Evolutionary conservation across 108 stramenopile species (phyloP), one percentile per base, ranked within the genome.

Genomic region (Pseudonitzschia pungens): DNA sequence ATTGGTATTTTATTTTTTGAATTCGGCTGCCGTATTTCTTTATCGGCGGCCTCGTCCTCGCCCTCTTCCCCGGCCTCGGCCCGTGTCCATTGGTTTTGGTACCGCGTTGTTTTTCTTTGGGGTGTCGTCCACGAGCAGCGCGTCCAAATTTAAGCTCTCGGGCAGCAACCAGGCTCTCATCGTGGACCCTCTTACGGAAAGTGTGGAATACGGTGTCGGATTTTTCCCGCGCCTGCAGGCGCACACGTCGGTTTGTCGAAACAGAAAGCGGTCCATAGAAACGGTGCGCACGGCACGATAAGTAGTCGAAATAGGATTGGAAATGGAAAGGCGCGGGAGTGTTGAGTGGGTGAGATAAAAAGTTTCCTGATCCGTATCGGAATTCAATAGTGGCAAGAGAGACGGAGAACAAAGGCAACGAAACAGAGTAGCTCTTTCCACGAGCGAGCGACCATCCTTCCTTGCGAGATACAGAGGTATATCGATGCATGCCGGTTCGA

Each of bases 91-190:
- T 24, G 78, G 62, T 67, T 75, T 73, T 51, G 74, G 70, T 21
- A 77, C 65, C 12, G 72, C 65, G 52, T 80, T 79, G 78, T 85
- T 86, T 48, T 67, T 67, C 83, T 98, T 96, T 6, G 93, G 93
- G 33, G 92, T 84, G 78, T 98, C 99, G 68, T 99, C 99, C 9
- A 99, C 94, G 73, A 99, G 81, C 26, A 98, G 69, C 27, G 96
- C 93, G 83, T 98, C 98, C 69, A 99, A 81, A 84, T 99, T 98
- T 32, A 99, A 75, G 42, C 86, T 84, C 77, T 99, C 99, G n/a
- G 99, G 99, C 27, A 99, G 85, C 31, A 99, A 81, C 89, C 96
- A 97, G 54, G 90, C 83, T 52, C 96, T 71, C 72, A 99, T 96
- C 45, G 94, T 98, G 72, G 90, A 95, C 42, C 99, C 99, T 57